Evolutionary conservation across 192 early-diverging fungal genomes (phyloP).

Genomic region (Backusella tuberculispora): DNA sequence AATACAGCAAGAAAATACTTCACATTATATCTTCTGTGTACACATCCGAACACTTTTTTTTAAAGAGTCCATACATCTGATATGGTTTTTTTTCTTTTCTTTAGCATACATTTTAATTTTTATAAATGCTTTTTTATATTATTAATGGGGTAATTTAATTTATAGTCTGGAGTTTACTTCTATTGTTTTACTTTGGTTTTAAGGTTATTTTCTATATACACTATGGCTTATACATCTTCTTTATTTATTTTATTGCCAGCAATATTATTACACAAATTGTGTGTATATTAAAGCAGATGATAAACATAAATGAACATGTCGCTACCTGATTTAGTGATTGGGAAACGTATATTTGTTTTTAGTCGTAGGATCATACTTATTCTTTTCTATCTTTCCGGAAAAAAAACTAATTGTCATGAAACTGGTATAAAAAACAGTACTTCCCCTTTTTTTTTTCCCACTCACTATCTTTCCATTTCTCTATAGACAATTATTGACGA

Average conservation of each 20-base stretch:
- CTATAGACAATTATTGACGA: too few species aligned
- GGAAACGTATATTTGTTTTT: not conserved
- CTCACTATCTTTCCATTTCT: not conserved
- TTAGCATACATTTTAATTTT: not conserved
- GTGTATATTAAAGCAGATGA: not conserved
- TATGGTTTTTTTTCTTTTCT: not conserved
- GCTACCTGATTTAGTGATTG: not conserved
- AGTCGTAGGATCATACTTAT: not conserved
- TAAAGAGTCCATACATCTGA: not conserved
- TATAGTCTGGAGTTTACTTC: too few species aligned
- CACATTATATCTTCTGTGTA: constrained; percentile 10
- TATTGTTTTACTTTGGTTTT: too few species aligned
- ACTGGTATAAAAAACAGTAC: not conserved
- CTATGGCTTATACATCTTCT: not conserved
- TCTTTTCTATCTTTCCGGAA: not conserved
- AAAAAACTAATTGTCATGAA: not conserved
- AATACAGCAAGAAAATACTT: constrained; percentile 11
- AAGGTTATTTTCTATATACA: too few species aligned
- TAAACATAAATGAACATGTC: not conserved
- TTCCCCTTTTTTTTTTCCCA: not conserved
- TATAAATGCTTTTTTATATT: not conserved
- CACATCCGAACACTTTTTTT: not conserved
- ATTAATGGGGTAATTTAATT: not conserved
- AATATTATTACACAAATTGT: not conserved
- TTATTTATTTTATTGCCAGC: not conserved